Evolutionary conservation across 208 protist genomes (phyloP), one percentile per base, ranked within the genome.

Genomic region (Leishmania turanica): DNA sequence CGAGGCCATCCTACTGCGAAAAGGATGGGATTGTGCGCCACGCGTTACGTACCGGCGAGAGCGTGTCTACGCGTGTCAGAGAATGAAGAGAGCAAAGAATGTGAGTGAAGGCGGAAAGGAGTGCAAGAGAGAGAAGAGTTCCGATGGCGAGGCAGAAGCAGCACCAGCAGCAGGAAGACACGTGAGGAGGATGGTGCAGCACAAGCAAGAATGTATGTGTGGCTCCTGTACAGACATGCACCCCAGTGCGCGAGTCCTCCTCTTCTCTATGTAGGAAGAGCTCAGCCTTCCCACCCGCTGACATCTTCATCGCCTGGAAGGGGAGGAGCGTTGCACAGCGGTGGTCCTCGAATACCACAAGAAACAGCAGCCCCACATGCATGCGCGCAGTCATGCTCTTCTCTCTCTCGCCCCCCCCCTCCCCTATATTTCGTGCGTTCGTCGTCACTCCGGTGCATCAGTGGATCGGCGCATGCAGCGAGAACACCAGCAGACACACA

Each of bases 1-100:
- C 8, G 93, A 95, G 31, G 90, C 79, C 93, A 97, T 96, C 2
- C 21, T 37, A 53, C 73, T 40, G 51, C n/a, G 62, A n/a, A 15
- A 64, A 17, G 3, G 31, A 31, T 51, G 40, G 3, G 19, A 47
- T 37, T 9, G 40, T 27, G 51, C 40, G n/a, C 60, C 78, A 66
- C 66, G 37, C 40, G 42, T 21, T 3, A 60, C 21, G n/a, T 11
- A 81, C 51, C 45, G 53, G 60, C 54, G 42, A 54, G 31, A 81
- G 37, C 7, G n/a, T 13, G 47, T 49, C 47, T 31, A 53, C 19
- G 31, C 8, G 21, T 40, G 31, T 21, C 53, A 24, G 21, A 56
- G 31, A 77, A 54, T 4, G 34, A 45, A 64, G 21, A 34, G 9
- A 31, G 51, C 21, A 13, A 66, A 54, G 0, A 51, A 34, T 13